Base-by-base conservation (phyloP, 2,329 filamentous ascomycete genomes). In the Neonectria punicea region DNA sequence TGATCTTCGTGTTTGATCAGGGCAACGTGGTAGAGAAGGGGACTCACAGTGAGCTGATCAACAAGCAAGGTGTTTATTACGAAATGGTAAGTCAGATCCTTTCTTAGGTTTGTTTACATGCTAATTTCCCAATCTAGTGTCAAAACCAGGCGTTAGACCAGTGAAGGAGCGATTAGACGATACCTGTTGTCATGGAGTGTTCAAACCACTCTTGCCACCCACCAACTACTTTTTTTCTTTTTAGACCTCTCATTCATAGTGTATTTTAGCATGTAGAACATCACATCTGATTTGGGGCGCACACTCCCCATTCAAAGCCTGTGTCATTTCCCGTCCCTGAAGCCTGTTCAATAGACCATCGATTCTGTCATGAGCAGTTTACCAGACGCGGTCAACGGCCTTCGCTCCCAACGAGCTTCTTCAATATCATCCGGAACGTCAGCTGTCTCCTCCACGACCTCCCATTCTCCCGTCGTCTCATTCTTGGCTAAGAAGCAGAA, bases 1-100 rank as follows among this genome's bases (percentile, higher is more conserved):
- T 77, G 0, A 84, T 85, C 34, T 83, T 82, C 54, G 78, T 85
- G 0, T 75, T 85, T 61, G 78, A 79, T 4, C 76, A 80, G 0
- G 83, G 83, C 0, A 73, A 56, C 14, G 74, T 84, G n/a, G 70
- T 82, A 1, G 82, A 84, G 65, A 74, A 74, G 58, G 83, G 83
- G 0, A 77, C 71, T 1, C 83, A 84, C 10, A 13, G n/a, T 2
- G 70, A 73, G 20, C 69, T 74, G 7, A 22, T 74, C 2, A 55
- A 55, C 9, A 68, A 60, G 8, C 65, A 61, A 6, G 71, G 71
- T 0, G 47, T 67, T 2, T 73, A 73, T 28, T 70, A 61, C 58
- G 65, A 74, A 39, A 73, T 73, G 71, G 71, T 39, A 16, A 39
- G 36, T 39, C 7, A 2, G 8, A 16, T 16, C 16, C 14, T 14